Evolutionary conservation across 768 basidiomycete species (phyloP).

Genomic region (Leucosporidium yakuticum): DNA sequence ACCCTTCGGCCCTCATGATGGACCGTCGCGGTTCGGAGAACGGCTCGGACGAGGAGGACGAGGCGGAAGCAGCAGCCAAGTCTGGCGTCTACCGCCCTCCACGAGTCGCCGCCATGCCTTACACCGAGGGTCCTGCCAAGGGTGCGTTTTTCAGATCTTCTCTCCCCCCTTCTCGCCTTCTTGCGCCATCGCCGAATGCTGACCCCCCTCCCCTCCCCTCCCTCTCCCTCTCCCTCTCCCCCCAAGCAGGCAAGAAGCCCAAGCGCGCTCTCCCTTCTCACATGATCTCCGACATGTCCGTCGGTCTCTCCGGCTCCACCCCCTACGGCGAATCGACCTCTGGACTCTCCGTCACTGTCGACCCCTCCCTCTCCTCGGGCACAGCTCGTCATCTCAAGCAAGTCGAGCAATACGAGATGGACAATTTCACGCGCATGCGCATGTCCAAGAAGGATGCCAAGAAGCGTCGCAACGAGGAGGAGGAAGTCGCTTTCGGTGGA

Average conservation of each 20-base stretch:
- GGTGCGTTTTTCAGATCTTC: conserved; percentile 42
- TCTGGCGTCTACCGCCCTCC: conserved; percentile 57
- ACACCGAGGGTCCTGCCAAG: conserved; percentile 52
- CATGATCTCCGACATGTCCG: conserved; percentile 29
- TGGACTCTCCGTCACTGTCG: conserved; percentile 43
- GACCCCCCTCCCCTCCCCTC: not conserved
- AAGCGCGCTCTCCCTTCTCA: conserved; percentile 46
- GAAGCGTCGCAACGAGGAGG: conserved; percentile 70
- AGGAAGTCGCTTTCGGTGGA: conserved; percentile 77
- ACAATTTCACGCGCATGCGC: conserved; percentile 82
- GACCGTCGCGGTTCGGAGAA: conserved; percentile 30
- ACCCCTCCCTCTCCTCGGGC: conserved; percentile 33
- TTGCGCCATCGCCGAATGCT: not conserved
- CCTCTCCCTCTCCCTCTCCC: not conserved
- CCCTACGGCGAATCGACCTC: conserved; percentile 44
- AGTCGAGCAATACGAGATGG: conserved; percentile 85
- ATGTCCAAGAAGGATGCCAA: conserved; percentile 81
- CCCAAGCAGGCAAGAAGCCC: conserved; percentile 42
- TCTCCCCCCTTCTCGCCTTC: not conserved
- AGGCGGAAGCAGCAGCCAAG: conserved; percentile 24
- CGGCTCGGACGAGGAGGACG: conserved; percentile 41
- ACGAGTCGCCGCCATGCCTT: conserved; percentile 80
- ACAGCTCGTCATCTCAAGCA: conserved; percentile 66
- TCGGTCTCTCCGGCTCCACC: conserved; percentile 28
- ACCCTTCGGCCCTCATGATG: conserved; percentile 64